Evolutionary conservation across 805 yeast genomes (phyloP).

Genomic region (Myxozyma monticola): DNA sequence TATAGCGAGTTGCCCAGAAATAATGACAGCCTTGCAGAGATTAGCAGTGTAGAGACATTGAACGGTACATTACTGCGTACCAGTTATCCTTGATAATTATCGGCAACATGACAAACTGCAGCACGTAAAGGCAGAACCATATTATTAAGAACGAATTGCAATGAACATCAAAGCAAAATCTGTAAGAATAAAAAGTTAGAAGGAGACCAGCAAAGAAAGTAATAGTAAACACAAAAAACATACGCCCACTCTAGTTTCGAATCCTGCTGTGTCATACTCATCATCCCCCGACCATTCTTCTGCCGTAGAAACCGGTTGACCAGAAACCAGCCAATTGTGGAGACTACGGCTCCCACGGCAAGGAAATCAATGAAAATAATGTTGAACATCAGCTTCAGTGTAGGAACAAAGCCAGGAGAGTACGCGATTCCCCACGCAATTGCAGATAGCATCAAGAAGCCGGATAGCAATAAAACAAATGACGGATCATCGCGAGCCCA

Average conservation of each 20-base stretch:
- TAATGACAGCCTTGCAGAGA: conserved; percentile 47
- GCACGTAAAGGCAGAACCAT: conserved; percentile 71
- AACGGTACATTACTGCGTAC: conserved; percentile 15
- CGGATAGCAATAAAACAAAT: conserved; percentile 70
- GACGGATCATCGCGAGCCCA: conserved; percentile 95
- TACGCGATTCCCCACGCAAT: conserved; percentile 89
- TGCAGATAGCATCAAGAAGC: conserved; percentile 68
- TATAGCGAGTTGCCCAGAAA: conserved; percentile 79
- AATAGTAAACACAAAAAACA: conserved; percentile 2
- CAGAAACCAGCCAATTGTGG: conserved; percentile 72
- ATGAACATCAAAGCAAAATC: conserved; percentile 84
- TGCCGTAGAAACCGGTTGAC: conserved; percentile 63
- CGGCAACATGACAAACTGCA: conserved; percentile 77
- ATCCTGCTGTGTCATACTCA: conserved; percentile 41
- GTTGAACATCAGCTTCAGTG: conserved; percentile 66
- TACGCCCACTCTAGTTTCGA: conserved; percentile 77
- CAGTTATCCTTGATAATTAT: conserved; percentile 63
- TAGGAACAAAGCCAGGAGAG: conserved; percentile 60
- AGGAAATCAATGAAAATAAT: conserved; percentile 87
- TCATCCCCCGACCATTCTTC: conserved; percentile 35
- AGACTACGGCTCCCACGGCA: conserved; percentile 62
- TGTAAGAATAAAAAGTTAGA: neutral
- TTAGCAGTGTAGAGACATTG: neutral
- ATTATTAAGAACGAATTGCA: conserved; percentile 83
- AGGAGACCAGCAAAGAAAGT: neutral